These are phyloP conservation scores for Aschersonia sp. DNA, from an alignment of 2,329 filamentous ascomycete species.

Conservation along the genomic window DNA sequence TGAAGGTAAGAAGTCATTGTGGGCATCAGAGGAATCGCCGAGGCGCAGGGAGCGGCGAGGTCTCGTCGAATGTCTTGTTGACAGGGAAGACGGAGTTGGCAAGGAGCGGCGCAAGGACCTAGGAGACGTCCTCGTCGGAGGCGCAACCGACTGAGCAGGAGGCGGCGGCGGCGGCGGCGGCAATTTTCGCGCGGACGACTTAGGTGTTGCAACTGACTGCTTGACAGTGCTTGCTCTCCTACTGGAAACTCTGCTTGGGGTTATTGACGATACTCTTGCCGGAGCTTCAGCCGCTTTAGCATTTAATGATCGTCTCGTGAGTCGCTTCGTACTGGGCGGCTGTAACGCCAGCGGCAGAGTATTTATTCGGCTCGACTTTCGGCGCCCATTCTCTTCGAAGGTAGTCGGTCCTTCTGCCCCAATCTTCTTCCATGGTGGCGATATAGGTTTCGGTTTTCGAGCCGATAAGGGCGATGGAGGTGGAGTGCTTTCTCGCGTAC, in stretches of 20 bases:
- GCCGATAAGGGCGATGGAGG: constrained; percentile 17
- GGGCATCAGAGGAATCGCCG: constrained; percentile 12
- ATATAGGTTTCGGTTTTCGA: constrained; percentile 38
- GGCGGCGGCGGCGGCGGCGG: constrained; percentile 3
- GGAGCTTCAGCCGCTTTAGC: constrained; percentile 16
- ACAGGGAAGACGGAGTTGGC: constrained; percentile 23
- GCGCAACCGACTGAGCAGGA: constrained; percentile 6
- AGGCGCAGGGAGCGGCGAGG: constrained; percentile 28
- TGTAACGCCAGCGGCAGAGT: constrained; percentile 36
- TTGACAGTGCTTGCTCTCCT: constrained; percentile 12
- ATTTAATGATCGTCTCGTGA: constrained; percentile 28
- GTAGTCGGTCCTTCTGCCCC: constrained; percentile 76
- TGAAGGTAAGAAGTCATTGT: constrained; percentile 4
- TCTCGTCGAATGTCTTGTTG: constrained; percentile 24
- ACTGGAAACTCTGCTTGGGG: constrained; percentile 13
- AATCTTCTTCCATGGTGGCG: constrained; percentile 87
- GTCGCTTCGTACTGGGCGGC: constrained; percentile 32
- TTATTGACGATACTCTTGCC: constrained; percentile 14
- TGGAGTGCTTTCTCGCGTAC: constrained; percentile 34
- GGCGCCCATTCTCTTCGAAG: constrained; percentile 58
- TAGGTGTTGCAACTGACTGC: constrained; percentile 15
- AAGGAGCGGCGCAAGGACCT: constrained; percentile 24
- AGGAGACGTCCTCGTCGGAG: constrained; percentile 10
- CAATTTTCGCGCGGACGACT: constrained; percentile 14
- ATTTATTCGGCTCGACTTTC: constrained; percentile 53